Percentiles rank a stretch among this genome's conserved stretches.
These are phyloP conservation scores for Aspergillus pseudoviridinutans DNA, from an alignment of 2,329 filamentous ascomycete genomes.

Conservation along the genomic window DNA sequence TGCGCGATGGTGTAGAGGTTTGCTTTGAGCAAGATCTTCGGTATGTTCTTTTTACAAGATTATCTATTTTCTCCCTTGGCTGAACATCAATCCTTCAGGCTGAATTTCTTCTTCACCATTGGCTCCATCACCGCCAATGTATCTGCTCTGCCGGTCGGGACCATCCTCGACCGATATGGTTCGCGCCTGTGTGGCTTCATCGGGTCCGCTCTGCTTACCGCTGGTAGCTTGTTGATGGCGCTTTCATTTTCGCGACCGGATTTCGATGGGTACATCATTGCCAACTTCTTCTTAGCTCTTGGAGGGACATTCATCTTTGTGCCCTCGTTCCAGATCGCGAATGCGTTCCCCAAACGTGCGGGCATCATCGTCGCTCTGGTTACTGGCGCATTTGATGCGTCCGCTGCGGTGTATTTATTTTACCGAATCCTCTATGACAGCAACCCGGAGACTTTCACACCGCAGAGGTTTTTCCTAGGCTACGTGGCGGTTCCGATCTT, in stretches of 20 bases:
- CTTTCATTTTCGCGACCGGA: conserved; percentile 56
- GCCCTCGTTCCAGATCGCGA: conserved; percentile 76
- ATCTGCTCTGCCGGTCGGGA: conserved; percentile 76
- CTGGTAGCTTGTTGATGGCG: conserved; percentile 68
- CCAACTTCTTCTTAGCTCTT: conserved; percentile 70
- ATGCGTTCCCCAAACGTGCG: conserved; percentile 71
- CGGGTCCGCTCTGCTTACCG: conserved; percentile 62
- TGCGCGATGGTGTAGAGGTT: conserved; percentile 45
- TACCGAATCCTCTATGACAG: conserved; percentile 69
- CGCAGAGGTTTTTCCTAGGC: conserved; percentile 64
- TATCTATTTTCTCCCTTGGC: not conserved
- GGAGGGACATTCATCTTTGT: conserved; percentile 79
- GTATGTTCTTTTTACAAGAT: conserved; percentile 21
- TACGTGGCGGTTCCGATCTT: conserved; percentile 68
- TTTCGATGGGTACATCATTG: conserved; percentile 71
- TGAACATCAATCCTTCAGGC: conserved; percentile 27
- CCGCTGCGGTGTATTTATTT: conserved; percentile 70
- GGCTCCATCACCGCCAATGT: conserved; percentile 86
- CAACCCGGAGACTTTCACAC: conserved; percentile 37
- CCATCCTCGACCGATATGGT: conserved; percentile 76
- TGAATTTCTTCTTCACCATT: conserved; percentile 90
- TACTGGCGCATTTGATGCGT: conserved; percentile 79
- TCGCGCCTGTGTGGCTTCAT: conserved; percentile 72
- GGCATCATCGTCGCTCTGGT: conserved; percentile 73
- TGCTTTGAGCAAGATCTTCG: conserved; percentile 56